phyloP scores from a whole-genome alignment of 768 basidiomycete species.

The Auriscalpium vulgare region DNA sequence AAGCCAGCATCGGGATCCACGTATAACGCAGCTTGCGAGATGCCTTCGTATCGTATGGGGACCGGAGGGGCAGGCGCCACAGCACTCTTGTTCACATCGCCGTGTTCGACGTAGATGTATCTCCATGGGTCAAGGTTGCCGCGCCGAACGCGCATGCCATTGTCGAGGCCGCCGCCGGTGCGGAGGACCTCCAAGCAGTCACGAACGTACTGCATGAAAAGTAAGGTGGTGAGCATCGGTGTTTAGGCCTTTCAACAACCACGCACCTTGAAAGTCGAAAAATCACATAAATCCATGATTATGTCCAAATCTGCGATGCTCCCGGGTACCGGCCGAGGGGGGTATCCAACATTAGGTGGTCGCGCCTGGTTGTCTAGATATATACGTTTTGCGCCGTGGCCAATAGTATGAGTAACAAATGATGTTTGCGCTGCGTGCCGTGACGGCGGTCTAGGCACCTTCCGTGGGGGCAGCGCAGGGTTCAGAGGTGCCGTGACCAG shows the following conservation, averaged over 20 bases:
- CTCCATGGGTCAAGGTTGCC: conserved; percentile 78
- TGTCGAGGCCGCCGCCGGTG: conserved; percentile 82
- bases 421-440: conserved; percentile 39
- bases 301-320: conserved; percentile 86
- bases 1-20: conserved; percentile 47
- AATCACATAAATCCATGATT: conserved; percentile 91
- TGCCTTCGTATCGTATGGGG: conserved; percentile 20
- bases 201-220: conserved; percentile 68
- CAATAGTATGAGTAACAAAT: conserved; percentile 50
- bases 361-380: conserved; percentile 66
- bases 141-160: conserved; percentile 66
- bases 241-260: not conserved
- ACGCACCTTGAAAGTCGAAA: conserved; percentile 63
- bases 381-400: conserved; percentile 68
- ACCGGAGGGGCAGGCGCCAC: conserved; percentile 26
- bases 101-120: conserved; percentile 76
- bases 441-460: conserved; percentile 36
- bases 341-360: conserved; percentile 64
- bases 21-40: conserved; percentile 17
- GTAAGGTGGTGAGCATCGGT: conserved; percentile 3
- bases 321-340: conserved; percentile 79
- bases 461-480: conserved; percentile 62
- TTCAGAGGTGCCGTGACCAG: conserved; percentile 52
- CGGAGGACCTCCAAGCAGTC: conserved; percentile 94
- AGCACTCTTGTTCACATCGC: conserved; percentile 26